Conservation (phyloP, 2,329 filamentous ascomycete species). For the Fusarium mexicanum region DNA sequence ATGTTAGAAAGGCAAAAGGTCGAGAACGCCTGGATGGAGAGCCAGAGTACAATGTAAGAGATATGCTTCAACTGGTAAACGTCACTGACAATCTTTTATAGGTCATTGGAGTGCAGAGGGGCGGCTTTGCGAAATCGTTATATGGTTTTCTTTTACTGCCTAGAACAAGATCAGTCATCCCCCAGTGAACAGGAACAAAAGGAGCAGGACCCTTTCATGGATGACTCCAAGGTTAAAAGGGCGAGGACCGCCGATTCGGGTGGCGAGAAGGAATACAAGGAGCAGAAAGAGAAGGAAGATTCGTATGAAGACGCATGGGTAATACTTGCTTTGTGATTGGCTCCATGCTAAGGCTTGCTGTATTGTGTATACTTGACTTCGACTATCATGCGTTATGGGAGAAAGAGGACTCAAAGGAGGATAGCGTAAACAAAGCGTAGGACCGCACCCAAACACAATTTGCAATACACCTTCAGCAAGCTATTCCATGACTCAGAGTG, state of each 20-base stretch:
- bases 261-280: neutral
- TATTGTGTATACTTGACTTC: neutral
- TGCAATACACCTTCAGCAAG: neutral
- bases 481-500: neutral
- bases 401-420: neutral
- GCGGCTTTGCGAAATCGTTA: neutral
- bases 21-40: neutral
- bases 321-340: neutral
- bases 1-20: neutral
- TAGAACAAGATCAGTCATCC: neutral
- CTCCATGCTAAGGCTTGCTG: neutral
- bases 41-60: neutral
- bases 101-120: neutral
- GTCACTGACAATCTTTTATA: neutral
- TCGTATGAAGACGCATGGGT: neutral
- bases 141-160: neutral
- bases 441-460: neutral
- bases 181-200: no score
- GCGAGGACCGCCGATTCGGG: neutral
- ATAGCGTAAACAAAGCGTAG: neutral
- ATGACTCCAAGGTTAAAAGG: neutral
- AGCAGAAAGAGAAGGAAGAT: neutral
- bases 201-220: no score
- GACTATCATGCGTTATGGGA: neutral
- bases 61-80: neutral